phyloP scores from a whole-genome alignment of 768 basidiomycete genomes.

The Neoboletus magnificus region DNA sequence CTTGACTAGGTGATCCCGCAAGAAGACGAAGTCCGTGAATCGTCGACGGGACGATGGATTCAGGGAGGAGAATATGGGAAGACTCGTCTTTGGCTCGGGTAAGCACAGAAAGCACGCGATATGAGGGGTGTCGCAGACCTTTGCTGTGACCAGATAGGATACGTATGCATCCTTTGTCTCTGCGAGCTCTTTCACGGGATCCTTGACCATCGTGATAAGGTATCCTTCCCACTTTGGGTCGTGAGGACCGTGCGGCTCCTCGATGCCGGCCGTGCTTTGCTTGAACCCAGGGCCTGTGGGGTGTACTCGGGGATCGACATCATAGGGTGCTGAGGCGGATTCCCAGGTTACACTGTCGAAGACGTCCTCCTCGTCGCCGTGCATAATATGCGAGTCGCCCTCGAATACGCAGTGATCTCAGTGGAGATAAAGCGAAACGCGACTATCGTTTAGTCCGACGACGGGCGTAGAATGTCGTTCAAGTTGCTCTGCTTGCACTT shows the following conservation, averaged over 20 bases:
- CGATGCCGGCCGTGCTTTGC: slow-evolving; percentile 70
- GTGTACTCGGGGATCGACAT: slow-evolving; percentile 37
- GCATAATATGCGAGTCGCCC: slow-evolving; percentile 44
- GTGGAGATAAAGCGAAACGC: background rate
- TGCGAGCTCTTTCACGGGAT: slow-evolving; percentile 93
- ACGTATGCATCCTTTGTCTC: slow-evolving; percentile 98
- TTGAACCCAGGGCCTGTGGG: slow-evolving; percentile 72
- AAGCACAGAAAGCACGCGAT: slow-evolving; percentile 1
- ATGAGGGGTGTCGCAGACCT: slow-evolving; percentile 48
- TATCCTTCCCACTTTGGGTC: slow-evolving; percentile 92
- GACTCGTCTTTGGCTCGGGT: slow-evolving; percentile 65
- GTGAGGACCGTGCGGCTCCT: slow-evolving; percentile 61
- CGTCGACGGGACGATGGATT: slow-evolving; percentile 79
- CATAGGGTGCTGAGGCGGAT: slow-evolving; percentile 60
- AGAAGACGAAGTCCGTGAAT: slow-evolving; percentile 96
- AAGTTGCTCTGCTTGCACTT: background rate
- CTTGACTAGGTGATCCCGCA: slow-evolving; percentile 81
- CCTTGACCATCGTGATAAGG: slow-evolving; percentile 77
- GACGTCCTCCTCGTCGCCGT: slow-evolving; percentile 84
- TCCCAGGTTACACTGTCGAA: slow-evolving; percentile 94
- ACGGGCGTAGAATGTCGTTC: background rate
- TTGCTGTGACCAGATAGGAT: slow-evolving; percentile 86
- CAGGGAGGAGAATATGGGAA: slow-evolving; percentile 76
- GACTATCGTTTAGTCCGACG: background rate
- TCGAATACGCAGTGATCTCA: background rate